Conservation (phyloP, 1,284 basidiomycete genomes). For the Apiotrichum porosum region DNA sequence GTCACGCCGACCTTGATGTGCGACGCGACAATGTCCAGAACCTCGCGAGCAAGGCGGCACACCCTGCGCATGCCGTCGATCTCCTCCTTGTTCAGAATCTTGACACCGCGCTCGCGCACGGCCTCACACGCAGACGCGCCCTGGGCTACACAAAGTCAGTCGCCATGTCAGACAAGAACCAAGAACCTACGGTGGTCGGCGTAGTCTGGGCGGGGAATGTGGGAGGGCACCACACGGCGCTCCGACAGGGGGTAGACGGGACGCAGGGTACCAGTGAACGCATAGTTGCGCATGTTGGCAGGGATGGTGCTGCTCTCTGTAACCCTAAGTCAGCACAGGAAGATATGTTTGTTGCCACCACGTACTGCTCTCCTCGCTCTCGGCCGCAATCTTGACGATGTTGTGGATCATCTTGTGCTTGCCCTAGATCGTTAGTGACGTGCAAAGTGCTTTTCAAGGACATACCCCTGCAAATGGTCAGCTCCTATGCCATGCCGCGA, state of each 20-base stretch:
- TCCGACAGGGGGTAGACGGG: slow-evolving; percentile 48
- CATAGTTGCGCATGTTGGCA: slow-evolving; percentile 40
- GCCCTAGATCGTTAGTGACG: too few relatives aligned
- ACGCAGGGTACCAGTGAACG: slow-evolving; percentile 46
- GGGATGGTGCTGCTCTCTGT: slow-evolving; percentile 40
- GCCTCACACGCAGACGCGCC: slow-evolving; percentile 41
- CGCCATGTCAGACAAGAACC: not conserved
- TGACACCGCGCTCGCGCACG: slow-evolving; percentile 34
- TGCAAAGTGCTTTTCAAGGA: too few relatives aligned
- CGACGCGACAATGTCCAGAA: slow-evolving; percentile 83
- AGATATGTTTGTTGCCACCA: too few relatives aligned
- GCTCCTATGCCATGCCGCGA: not conserved
- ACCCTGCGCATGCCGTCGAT: slow-evolving; percentile 48
- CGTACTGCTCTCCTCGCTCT: slow-evolving; percentile 35
- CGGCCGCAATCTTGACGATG: slow-evolving; percentile 41
- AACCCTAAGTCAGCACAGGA: slow-evolving; percentile 6
- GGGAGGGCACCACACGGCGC: slow-evolving; percentile 40
- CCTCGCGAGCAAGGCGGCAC: slow-evolving; percentile 67
- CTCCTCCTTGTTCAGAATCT: slow-evolving; percentile 44
- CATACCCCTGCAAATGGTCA: slow-evolving; percentile 23
- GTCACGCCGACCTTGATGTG: slow-evolving; percentile 84
- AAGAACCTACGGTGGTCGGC: slow-evolving; percentile 48
- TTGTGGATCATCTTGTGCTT: slow-evolving; percentile 48
- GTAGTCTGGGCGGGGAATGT: slow-evolving; percentile 48
- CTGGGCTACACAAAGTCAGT: slow-evolving; percentile 29